These are phyloP conservation scores for Rhododendron kiyosumense DNA, from an alignment of 148 eudicot species.

Conservation along the genomic window DNA sequence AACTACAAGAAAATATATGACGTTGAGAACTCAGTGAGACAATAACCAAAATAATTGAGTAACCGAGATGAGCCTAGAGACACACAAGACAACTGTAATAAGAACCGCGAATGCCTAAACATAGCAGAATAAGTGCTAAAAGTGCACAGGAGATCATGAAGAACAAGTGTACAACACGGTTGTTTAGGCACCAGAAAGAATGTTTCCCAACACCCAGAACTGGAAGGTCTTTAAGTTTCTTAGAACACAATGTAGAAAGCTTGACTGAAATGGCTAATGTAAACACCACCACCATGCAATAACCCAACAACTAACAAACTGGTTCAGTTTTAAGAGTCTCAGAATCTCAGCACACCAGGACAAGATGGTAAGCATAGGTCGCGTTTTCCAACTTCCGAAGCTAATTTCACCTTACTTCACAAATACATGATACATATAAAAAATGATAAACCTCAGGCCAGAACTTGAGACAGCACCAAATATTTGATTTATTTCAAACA, in stretches of 20 bases:
- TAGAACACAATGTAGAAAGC: not conserved
- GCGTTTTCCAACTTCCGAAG: not conserved
- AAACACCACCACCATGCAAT: not conserved
- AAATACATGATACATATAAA: not conserved
- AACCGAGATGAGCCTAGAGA: not conserved
- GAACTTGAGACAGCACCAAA: constrained; percentile 3
- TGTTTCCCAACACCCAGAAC: not conserved
- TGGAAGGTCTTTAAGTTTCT: not conserved
- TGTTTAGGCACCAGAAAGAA: not conserved
- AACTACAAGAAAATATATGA: not conserved
- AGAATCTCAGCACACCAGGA: not conserved
- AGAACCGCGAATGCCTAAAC: not conserved
- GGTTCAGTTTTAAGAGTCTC: not conserved
- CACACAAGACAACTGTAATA: not conserved
- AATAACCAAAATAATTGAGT: not conserved
- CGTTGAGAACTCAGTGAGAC: not conserved
- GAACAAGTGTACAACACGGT: not conserved
- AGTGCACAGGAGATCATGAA: not conserved
- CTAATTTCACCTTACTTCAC: not conserved
- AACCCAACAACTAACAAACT: not conserved
- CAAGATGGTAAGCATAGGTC: not conserved
- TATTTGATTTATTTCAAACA: not conserved
- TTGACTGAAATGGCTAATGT: not conserved
- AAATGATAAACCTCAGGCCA: not conserved
- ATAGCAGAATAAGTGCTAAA: not conserved